A percentile compares a stretch with the other conserved stretches of the same genome.
Evolutionary conservation across 306 rosid species (phyloP).

Genomic region (Prunus padus): DNA sequence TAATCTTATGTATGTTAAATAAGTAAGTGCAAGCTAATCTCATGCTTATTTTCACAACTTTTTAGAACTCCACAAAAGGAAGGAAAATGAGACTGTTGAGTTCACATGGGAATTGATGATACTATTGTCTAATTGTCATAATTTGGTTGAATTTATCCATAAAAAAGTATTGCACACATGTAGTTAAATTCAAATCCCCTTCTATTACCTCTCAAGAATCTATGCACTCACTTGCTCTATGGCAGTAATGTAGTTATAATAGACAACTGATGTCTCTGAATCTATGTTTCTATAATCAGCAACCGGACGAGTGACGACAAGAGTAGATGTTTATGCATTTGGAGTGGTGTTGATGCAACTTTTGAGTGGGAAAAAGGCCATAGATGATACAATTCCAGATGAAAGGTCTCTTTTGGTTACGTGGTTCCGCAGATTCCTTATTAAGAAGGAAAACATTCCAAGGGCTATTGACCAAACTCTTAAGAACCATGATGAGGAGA

Average conservation of each 20-base stretch:
- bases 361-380: constrained; percentile 71
- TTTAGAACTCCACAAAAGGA: no score
- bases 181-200: no score
- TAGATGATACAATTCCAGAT: constrained; percentile 71
- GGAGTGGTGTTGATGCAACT: constrained; percentile 91
- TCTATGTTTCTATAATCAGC: constrained; percentile 46
- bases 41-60: neutral
- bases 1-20: neutral
- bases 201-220: no score
- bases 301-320: constrained; percentile 89
- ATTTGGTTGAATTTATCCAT: no score
- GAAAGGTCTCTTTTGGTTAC: constrained; percentile 81
- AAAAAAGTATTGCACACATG: no score
- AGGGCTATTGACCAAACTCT: constrained; percentile 75
- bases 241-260: neutral
- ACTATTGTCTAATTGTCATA: no score
- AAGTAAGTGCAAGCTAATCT: neutral
- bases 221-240: neutral
- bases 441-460: constrained; percentile 80
- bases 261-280: neutral
- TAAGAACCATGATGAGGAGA: constrained; percentile 67
- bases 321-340: constrained; percentile 87
- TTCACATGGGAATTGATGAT: no score
- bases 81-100: no score
- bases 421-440: constrained; percentile 77